Percentiles rank a stretch among this genome's conserved stretches.
These are phyloP conservation scores for Tylopilus orsonianus DNA, from an alignment of 1,284 basidiomycete genomes.

Conservation along the genomic window DNA sequence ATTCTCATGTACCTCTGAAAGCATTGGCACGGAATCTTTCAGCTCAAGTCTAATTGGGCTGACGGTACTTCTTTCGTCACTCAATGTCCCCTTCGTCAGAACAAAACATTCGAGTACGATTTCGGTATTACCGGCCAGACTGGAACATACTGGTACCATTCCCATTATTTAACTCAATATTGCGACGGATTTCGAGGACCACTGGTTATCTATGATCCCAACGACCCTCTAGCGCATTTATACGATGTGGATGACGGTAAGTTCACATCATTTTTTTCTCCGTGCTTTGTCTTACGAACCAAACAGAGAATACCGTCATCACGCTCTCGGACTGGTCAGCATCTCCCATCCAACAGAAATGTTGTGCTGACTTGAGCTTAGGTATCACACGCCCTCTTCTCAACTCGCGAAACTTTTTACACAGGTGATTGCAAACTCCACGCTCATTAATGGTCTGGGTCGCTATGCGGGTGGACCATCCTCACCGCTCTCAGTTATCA, in stretches of 20 bases:
- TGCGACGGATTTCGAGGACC: slow-evolving; percentile 50
- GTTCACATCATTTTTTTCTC: neutral
- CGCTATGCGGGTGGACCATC: slow-evolving; percentile 38
- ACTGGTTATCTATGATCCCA: slow-evolving; percentile 39
- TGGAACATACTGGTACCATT: slow-evolving; percentile 38
- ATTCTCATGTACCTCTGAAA: slow-evolving; percentile 10
- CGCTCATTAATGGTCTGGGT: slow-evolving; percentile 50
- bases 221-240: slow-evolving; percentile 34
- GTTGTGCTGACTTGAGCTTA: slow-evolving; percentile 11
- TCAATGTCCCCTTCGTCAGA: slow-evolving; percentile 35
- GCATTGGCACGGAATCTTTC: slow-evolving; percentile 38
- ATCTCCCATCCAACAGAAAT: neutral
- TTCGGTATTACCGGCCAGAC: slow-evolving; percentile 26
- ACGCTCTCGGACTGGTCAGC: slow-evolving; percentile 34
- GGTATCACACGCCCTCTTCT: slow-evolving; percentile 28
- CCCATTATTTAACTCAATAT: slow-evolving; percentile 35
- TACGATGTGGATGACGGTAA: slow-evolving; percentile 43
- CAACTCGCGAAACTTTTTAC: slow-evolving; percentile 6
- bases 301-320: slow-evolving; percentile 30
- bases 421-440: slow-evolving; percentile 36
- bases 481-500: slow-evolving; percentile 35
- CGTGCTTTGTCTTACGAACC: neutral
- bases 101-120: slow-evolving; percentile 23
- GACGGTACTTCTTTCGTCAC: slow-evolving; percentile 34
- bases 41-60: slow-evolving; percentile 33